Percentiles rank a stretch among this genome's conserved stretches.
These are phyloP conservation scores for Ganoderma leucocontextum DNA, from an alignment of 1,284 basidiomycete species.

Conservation along the genomic window DNA sequence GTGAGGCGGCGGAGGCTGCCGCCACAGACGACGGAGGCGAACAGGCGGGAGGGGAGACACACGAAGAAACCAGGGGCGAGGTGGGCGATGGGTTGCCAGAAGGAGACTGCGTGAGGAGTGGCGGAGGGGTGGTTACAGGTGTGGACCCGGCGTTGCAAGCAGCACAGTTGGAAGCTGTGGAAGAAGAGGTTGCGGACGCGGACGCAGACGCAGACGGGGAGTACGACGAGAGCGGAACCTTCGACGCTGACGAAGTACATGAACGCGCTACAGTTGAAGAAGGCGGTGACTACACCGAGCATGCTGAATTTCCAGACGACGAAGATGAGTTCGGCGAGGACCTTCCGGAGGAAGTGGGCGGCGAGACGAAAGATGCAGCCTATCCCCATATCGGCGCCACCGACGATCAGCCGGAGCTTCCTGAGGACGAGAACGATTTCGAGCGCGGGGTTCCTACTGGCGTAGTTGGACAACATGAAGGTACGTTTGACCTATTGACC, in stretches of 20 bases:
- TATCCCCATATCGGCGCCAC: conserved; percentile 11
- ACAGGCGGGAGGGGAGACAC: neutral
- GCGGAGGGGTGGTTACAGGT: neutral
- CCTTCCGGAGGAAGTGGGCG: conserved; percentile 35
- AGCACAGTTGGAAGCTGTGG: conserved; percentile 1
- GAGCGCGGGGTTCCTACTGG: neutral
- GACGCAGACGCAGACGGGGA: conserved; percentile 10
- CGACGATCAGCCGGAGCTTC: conserved; percentile 14
- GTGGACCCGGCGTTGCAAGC: neutral
- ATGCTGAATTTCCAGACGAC: conserved; percentile 39
- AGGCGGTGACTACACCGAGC: conserved; percentile 37
- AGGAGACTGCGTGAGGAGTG: neutral
- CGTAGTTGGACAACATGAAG: neutral
- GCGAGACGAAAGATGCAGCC: conserved; percentile 13
- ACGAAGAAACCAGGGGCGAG: neutral
- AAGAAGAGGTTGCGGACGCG: neutral
- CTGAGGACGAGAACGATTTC: conserved; percentile 8
- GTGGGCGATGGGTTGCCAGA: too few species aligned
- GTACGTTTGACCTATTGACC: neutral
- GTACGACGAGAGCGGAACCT: conserved; percentile 26
- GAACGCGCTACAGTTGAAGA: conserved; percentile 30
- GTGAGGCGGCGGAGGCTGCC: neutral
- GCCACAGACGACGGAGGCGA: neutral
- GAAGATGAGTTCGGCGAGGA: conserved; percentile 43
- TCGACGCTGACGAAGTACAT: conserved; percentile 46